Base-by-base conservation (phyloP, 2,329 filamentous ascomycete species). In the Pseudopyrenochaeta lycopersici region DNA sequence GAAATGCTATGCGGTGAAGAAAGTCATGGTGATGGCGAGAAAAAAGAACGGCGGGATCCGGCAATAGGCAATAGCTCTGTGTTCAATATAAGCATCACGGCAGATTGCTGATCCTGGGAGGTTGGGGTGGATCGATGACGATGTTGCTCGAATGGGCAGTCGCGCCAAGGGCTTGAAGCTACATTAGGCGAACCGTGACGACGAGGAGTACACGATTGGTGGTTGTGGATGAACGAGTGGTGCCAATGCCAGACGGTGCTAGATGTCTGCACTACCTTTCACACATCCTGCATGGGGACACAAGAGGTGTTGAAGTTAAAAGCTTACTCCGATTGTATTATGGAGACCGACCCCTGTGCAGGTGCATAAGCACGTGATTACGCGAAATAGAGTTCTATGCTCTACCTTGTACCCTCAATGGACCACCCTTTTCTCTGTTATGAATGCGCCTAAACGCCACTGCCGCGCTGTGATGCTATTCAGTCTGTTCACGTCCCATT, bases 391-490 rank as follows among this genome's bases (percentile, higher is more conserved):
- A 20, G 21, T 39, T 39, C 17, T 23, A 11, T 18, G 2, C 36
- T n/a, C 18, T 39, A 20, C n/a, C 58, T 63, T 35, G 53, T 57
- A 54, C 9, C n/a, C 4, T 54, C 49, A 56, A 59, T 45, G 35
- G 51, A 58, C 50, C 50, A 52, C 54, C 54, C 47, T 14, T 60
- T 35, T 54, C 42, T 38, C 18, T 35, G 44, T 36, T 41, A 33
- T 46, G 18, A 12, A 58, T 56, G 41, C 49, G 48, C 38, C 64
- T 49, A 56, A 67, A 73, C 66, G 65, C 71, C 70, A 46, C 47
- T 43, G 48, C 58, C 59, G 56, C 60, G 57, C 57, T 54, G 54
- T 52, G 46, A 72, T 72, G 67, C 68, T 67, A 64, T 53, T 63
- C 65, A 67, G 60, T 65, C 62, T 69, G 58, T 50, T 50, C 48